These are phyloP conservation scores for Candida easanensis DNA, from an alignment of 805 yeast genomes.

Conservation along the genomic window DNA sequence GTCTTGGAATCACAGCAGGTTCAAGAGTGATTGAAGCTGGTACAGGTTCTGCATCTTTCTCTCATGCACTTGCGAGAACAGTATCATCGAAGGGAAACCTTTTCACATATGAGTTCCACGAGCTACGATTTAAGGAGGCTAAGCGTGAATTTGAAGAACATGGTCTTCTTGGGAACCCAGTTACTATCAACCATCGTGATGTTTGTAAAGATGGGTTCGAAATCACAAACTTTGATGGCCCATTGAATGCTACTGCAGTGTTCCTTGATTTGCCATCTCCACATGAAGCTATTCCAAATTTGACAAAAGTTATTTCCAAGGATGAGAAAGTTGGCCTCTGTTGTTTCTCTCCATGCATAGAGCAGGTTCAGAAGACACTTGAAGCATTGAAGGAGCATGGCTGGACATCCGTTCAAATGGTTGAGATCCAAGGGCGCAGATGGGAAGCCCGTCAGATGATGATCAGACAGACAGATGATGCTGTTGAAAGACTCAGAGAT, in stretches of 20 bases:
- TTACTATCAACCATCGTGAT: constrained; percentile 83
- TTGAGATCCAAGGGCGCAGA: constrained; percentile 78
- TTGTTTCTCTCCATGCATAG: constrained; percentile 97
- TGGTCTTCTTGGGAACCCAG: constrained; percentile 47
- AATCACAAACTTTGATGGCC: constrained; percentile 36
- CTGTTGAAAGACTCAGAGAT: constrained; percentile 73
- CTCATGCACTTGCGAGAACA: constrained; percentile 88
- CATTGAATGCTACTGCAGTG: constrained; percentile 64
- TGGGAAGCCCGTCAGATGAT: constrained; percentile 91
- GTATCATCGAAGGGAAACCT: constrained; percentile 54
- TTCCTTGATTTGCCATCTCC: constrained; percentile 96
- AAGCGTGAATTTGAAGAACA: constrained; percentile 71
- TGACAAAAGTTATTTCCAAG: constrained; percentile 52
- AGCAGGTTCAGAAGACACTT: constrained; percentile 88
- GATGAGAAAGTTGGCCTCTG: constrained; percentile 66
- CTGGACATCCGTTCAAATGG: constrained; percentile 88
- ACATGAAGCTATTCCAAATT: constrained; percentile 88
- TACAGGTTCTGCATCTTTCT: constrained; percentile 94
- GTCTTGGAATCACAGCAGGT: constrained; percentile 71
- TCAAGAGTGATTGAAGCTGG: constrained; percentile 92
- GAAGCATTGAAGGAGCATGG: constrained; percentile 70
- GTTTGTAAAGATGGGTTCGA: constrained; percentile 87
- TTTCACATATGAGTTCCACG: constrained; percentile 90
- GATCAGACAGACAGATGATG: constrained; percentile 79
- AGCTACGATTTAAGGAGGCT: constrained; percentile 79